phyloP scores from a whole-genome alignment of 2,329 filamentous ascomycete genomes.

The Microdochium nivale region DNA sequence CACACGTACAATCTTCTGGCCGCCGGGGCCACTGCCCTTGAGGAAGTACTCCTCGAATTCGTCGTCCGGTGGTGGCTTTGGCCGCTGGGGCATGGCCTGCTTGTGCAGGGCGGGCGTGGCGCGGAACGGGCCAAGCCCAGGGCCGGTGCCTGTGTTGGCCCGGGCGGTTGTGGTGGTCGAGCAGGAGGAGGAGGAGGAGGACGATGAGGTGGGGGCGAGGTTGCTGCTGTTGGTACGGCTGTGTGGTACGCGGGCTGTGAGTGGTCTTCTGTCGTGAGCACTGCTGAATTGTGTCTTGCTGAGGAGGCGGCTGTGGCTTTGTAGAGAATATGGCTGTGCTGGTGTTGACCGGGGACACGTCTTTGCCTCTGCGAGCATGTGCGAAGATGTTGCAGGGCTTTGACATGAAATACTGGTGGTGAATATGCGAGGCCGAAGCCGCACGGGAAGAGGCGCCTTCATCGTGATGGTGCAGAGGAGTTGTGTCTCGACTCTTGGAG shows the following conservation, averaged over 20 bases:
- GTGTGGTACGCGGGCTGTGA: not conserved
- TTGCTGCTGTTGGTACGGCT: too few relatives aligned
- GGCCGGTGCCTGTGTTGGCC: not conserved
- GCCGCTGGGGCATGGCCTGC: slow-evolving; percentile 67
- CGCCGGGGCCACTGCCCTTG: slow-evolving; percentile 85
- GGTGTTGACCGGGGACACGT: not conserved
- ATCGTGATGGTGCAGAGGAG: not conserved
- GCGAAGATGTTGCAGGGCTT: too few relatives aligned
- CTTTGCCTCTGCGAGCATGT: too few relatives aligned
- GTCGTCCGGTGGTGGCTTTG: slow-evolving; percentile 60
- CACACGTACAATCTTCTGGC: slow-evolving; percentile 76
- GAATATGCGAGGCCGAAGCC: not conserved
- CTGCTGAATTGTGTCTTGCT: not conserved
- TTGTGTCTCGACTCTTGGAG: too few relatives aligned
- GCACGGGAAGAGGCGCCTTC: not conserved
- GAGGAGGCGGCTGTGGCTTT: not conserved
- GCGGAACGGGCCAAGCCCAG: not conserved
- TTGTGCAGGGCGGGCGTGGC: not conserved
- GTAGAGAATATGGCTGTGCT: not conserved
- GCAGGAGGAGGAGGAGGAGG: not conserved
- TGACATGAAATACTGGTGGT: not conserved
- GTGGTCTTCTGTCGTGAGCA: not conserved
- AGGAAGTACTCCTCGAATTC: slow-evolving; percentile 82
- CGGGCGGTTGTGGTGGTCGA: not conserved
- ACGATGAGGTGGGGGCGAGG: too few relatives aligned